Percentiles rank a stretch among this genome's conserved stretches.
phyloP scores from a whole-genome alignment of 805 yeast genomes.

The Ogataea paraovalis region DNA sequence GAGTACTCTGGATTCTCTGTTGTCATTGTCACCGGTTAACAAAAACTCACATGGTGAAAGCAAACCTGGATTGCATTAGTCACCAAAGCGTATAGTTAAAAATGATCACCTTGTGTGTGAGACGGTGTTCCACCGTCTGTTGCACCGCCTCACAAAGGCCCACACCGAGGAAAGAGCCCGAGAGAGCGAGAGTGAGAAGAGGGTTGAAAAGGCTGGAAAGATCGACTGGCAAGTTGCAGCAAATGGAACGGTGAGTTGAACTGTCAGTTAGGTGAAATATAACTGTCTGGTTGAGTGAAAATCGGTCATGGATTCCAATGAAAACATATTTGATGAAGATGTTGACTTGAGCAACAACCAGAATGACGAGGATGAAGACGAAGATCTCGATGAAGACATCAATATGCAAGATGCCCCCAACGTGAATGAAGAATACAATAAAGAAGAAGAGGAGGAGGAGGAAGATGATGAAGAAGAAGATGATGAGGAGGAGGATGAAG shows the following conservation, averaged over 20 bases:
- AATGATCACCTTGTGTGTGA: no score
- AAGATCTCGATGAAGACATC: conserved; percentile 22
- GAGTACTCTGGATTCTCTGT: conserved; percentile 31
- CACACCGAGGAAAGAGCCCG: no score
- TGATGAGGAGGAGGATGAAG: conserved; percentile 27
- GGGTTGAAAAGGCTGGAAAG: no score
- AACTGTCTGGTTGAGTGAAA: neutral
- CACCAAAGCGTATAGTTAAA: no score
- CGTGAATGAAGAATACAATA: conserved; percentile 21
- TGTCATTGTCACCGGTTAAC: conserved; percentile 2
- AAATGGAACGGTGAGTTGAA: no score
- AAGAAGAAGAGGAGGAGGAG: conserved; percentile 25
- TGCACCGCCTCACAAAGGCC: no score
- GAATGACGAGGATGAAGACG: conserved; percentile 11
- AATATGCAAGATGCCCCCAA: conserved; percentile 9
- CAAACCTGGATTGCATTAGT: no score
- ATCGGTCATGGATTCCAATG: conserved; percentile 18
- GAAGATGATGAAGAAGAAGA: conserved; percentile 30
- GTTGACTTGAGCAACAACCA: conserved; percentile 17
- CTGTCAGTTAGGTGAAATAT: no score
- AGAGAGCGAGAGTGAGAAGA: no score
- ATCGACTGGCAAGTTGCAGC: no score
- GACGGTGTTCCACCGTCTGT: no score
- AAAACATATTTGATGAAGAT: conserved; percentile 24
- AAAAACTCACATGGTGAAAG: no score